Evolutionary conservation across 371 early-diverging fungal genomes (phyloP).

Genomic region (Mucor plumbeus): DNA sequence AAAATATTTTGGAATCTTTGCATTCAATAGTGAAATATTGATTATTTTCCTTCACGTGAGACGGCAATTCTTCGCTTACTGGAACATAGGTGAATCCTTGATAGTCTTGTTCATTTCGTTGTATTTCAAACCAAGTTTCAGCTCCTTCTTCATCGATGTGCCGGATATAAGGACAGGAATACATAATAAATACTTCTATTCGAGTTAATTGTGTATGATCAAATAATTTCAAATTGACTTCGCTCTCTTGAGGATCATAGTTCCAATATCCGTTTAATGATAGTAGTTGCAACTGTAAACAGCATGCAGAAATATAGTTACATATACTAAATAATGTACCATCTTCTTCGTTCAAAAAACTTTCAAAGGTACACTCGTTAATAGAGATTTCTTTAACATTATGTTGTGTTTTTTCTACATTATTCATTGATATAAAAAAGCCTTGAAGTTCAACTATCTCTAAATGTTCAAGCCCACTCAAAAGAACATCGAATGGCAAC

Average conservation of each 20-base stretch:
- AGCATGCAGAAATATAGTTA: background rate
- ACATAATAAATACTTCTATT: background rate
- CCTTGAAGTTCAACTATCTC: background rate
- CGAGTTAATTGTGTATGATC: background rate
- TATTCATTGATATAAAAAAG: background rate
- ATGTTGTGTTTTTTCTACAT: background rate
- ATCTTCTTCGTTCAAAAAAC: background rate
- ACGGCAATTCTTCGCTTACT: background rate
- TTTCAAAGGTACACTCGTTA: background rate
- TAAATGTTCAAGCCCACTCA: background rate
- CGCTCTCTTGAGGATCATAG: background rate
- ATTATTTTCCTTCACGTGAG: background rate
- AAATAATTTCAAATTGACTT: background rate
- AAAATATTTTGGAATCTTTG: background rate
- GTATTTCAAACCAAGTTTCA: conserved; percentile 3
- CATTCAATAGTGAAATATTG: conserved; percentile 3
- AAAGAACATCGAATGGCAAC: background rate
- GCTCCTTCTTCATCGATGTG: background rate
- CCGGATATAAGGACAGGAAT: background rate
- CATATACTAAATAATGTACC: background rate
- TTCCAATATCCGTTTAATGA: background rate
- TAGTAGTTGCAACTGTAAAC: background rate
- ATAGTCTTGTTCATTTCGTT: background rate
- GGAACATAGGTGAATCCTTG: background rate
- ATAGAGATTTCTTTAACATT: background rate